These are phyloP conservation scores for Ramaria sp. DNA, from an alignment of 768 basidiomycete species.

Conservation along the genomic window DNA sequence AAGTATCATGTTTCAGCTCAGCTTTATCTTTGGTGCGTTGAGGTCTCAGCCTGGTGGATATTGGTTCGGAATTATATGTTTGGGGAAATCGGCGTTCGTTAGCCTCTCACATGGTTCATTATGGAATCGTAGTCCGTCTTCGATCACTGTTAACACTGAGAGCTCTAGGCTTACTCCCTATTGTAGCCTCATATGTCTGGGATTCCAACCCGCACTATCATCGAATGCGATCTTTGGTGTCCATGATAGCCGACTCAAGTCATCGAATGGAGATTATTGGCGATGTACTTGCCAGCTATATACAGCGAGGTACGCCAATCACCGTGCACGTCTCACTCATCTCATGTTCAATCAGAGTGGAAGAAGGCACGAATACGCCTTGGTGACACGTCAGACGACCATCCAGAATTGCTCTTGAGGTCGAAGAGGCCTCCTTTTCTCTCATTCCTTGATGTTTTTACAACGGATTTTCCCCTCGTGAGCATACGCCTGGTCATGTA, in stretches of 20 bases:
- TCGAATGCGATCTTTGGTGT: background rate
- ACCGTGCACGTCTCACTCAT: no score
- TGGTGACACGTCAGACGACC: background rate
- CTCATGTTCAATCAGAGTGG: no score
- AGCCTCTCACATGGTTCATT: background rate
- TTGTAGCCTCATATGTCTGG: background rate
- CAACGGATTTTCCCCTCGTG: constrained; percentile 1
- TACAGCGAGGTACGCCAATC: no score
- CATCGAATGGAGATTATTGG: no score
- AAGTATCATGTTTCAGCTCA: background rate
- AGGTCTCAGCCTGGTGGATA: constrained; percentile 19
- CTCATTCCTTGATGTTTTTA: background rate
- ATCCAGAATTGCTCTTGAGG: background rate
- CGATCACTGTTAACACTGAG: background rate
- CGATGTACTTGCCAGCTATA: no score
- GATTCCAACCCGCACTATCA: constrained; percentile 9
- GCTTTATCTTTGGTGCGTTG: constrained; percentile 1
- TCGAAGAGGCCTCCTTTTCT: background rate
- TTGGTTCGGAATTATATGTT: constrained; percentile 25
- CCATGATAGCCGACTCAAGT: no score
- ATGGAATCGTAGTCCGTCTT: background rate
- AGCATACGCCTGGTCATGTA: background rate
- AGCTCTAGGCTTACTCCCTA: background rate
- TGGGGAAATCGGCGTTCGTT: constrained; percentile 21
- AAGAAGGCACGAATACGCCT: background rate